Evolutionary conservation across 345 rosid genomes (phyloP).

Genomic region (Gossypium thurberi): DNA sequence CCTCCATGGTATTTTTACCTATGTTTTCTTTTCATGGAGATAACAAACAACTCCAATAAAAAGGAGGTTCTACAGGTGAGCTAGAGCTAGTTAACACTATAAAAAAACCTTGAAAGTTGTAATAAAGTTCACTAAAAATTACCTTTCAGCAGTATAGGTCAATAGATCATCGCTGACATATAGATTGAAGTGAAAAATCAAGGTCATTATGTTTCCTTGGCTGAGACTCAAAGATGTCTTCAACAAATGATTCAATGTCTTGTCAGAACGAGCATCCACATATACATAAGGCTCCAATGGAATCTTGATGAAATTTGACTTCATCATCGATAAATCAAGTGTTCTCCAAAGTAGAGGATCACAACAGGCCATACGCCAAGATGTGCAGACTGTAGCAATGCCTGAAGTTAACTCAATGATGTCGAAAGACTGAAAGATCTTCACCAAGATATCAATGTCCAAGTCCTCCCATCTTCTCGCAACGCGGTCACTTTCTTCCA

Average conservation of each 20-base stretch:
- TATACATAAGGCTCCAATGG: conserved; percentile 72
- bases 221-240: conserved; percentile 69
- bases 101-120: too few relatives aligned
- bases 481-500: conserved; percentile 40
- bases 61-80: too few relatives aligned
- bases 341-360: conserved; percentile 85
- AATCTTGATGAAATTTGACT: conserved; percentile 64
- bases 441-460: conserved; percentile 62
- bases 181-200: conserved; percentile 62
- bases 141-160: conserved; percentile 83
- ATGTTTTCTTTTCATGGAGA: too few relatives aligned
- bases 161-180: conserved; percentile 66
- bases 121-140: conserved; percentile 4
- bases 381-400: conserved; percentile 68
- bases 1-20: too few relatives aligned
- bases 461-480: conserved; percentile 76
- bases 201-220: conserved; percentile 41
- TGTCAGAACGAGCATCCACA: conserved; percentile 50
- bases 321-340: conserved; percentile 63
- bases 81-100: too few relatives aligned
- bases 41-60: too few relatives aligned
- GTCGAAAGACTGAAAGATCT: conserved; percentile 51
- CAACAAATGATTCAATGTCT: conserved; percentile 47
- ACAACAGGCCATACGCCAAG: conserved; percentile 71
- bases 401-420: conserved; percentile 55